Base-by-base conservation (phyloP, 352 stramenopile species). In the Globisporangium irregulare region DNA sequence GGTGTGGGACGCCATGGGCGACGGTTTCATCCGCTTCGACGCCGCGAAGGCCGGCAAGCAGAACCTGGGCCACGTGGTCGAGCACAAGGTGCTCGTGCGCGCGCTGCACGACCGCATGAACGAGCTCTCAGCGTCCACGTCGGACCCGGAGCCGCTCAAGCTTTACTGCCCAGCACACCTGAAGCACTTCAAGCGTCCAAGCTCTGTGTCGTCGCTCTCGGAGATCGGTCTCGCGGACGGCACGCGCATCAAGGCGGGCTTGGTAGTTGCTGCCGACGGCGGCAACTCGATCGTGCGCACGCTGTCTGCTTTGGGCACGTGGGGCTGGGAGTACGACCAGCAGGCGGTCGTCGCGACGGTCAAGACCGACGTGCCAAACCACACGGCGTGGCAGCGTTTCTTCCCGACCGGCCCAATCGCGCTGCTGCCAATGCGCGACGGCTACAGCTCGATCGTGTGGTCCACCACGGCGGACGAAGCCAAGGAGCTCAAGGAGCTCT, bases 271-370 rank as follows among this genome's bases (percentile, higher is more conserved):
- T 4, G 90, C 91, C 7, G 92, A 98, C 64, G 92, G 92, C 53
- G 90, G 85, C 64, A 92, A 93, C 73, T 98, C 91, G 69, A 90
- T 95, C 72, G 81, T 95, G 56, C 89, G 91, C 57, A 87, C 82
- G 69, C 76, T 97, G 48, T 88, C 89, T 62, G 89, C 86, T 8
- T 78, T 98, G 20, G 82, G 85, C 64, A 96, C 88, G 4, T 98
- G 88, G 86, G 93, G 91, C 55, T 98, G 90, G 91, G 86, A 94
- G 67, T 98, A 98, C 75, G 91, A 96, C 72, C 93, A 98, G 69
- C 81, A 95, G 60, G 93, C 91, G 0, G 82, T 98, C 22, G 93
- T 98, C n/a, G 86, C 87, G 4, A 97, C 90, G 12, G 87, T 98
- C 66, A 95, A 93, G 80, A 95, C 84, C 3, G 86, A 91, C 66